Conservation (phyloP, 257 asterid species). For the Solanum ossicruentum region DNA sequence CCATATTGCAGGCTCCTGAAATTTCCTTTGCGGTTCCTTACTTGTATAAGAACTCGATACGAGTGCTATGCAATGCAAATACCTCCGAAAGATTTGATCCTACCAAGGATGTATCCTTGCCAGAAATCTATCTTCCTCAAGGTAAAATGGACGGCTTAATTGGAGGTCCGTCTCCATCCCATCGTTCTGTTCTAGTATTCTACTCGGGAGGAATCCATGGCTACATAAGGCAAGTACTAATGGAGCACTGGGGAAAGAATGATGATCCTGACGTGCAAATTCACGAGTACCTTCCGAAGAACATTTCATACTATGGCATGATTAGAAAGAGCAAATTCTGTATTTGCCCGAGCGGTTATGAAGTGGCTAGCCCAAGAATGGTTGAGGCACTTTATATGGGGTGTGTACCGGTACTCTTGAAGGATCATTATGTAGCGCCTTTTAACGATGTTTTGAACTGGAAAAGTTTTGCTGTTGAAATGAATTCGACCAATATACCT, state of each 20-base stretch:
- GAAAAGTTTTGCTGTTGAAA: conserved; percentile 27
- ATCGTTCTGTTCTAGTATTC: conserved; percentile 38
- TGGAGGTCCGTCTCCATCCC: conserved; percentile 33
- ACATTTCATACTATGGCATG: conserved; percentile 36
- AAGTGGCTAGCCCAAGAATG: conserved; percentile 62
- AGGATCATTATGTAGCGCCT: conserved; percentile 39
- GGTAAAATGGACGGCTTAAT: conserved; percentile 41
- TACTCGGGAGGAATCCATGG: conserved; percentile 50
- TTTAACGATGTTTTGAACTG: conserved; percentile 45
- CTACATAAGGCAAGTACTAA: conserved; percentile 29
- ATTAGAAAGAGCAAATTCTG: conserved; percentile 46
- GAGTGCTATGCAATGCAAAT: conserved; percentile 51
- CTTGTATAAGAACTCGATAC: conserved; percentile 34
- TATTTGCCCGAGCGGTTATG: conserved; percentile 53
- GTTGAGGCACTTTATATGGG: conserved; percentile 55
- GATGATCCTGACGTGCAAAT: conserved; percentile 26
- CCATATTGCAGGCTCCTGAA: conserved; percentile 28
- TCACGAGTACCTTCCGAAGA: conserved; percentile 32
- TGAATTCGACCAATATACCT: conserved; percentile 16
- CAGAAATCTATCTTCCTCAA: conserved; percentile 41
- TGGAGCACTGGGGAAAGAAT: conserved; percentile 35
- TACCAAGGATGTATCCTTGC: conserved; percentile 35
- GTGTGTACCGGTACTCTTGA: conserved; percentile 42
- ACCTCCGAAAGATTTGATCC: conserved; percentile 49
- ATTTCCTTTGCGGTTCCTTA: conserved; percentile 16